These are phyloP conservation scores for Epicoccum nigrum DNA, from an alignment of 2,329 filamentous ascomycete species.

Conservation along the genomic window DNA sequence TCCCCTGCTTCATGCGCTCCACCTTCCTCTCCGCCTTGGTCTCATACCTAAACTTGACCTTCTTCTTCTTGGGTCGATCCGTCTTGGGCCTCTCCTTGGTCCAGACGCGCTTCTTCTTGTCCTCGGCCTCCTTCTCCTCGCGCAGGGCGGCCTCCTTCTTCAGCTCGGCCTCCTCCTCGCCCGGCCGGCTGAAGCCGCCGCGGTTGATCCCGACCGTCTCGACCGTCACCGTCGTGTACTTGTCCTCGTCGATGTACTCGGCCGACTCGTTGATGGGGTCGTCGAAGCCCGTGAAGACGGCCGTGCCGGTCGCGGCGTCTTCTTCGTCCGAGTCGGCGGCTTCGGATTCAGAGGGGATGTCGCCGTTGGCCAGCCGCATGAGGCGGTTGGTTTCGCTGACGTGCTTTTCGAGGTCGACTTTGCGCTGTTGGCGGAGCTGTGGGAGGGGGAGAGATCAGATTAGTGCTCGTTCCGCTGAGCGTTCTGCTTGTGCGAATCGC, in stretches of 20 bases:
- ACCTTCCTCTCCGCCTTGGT: constrained; percentile 78
- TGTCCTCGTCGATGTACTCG: constrained; percentile 95
- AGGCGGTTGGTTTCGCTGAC: constrained; percentile 76
- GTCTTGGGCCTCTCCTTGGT: constrained; percentile 60
- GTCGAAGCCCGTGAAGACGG: constrained; percentile 39
- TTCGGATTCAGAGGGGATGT: constrained; percentile 14
- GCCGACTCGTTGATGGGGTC: constrained; percentile 77
- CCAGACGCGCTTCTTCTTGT: constrained; percentile 54
- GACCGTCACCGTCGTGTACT: constrained; percentile 92
- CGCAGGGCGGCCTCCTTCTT: constrained; percentile 48
- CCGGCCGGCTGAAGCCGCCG: constrained; percentile 70
- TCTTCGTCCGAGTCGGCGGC: constrained; percentile 46
- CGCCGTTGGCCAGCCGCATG: constrained; percentile 65
- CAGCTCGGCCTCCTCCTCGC: constrained; percentile 46
- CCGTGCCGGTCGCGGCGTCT: constrained; percentile 41
- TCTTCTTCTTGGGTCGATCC: constrained; percentile 72
- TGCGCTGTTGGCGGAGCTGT: constrained; percentile 83
- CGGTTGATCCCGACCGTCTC: constrained; percentile 83
- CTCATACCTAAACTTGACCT: constrained; percentile 92
- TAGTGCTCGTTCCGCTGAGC: no score
- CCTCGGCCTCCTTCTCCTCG: constrained; percentile 31
- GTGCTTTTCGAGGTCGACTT: constrained; percentile 80
- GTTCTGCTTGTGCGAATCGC: no score
- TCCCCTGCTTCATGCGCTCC: constrained; percentile 66
- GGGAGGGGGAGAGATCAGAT: not conserved